These are phyloP conservation scores for Oryza brachyantha DNA, from an alignment of 176 grass and related monocot species.

Conservation along the genomic window DNA sequence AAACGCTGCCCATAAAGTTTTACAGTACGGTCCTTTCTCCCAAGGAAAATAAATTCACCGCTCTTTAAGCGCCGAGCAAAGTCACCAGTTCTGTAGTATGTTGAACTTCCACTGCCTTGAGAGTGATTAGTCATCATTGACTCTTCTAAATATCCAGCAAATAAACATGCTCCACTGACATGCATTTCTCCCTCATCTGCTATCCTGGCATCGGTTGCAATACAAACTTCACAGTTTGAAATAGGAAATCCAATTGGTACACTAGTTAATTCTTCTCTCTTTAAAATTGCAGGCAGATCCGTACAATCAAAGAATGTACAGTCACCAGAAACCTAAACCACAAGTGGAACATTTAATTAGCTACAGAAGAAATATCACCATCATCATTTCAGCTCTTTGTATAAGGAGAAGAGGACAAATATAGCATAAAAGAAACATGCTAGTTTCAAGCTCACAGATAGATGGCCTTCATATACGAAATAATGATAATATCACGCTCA, in stretches of 20 bases:
- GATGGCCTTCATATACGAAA: neutral
- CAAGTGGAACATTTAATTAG: conserved; percentile 5
- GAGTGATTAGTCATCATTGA: conserved; percentile 1
- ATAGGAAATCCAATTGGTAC: conserved; percentile 87
- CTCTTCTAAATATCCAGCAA: conserved; percentile 59
- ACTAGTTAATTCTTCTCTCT: conserved; percentile 44
- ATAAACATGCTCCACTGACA: conserved; percentile 80
- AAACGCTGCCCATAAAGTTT: conserved; percentile 83
- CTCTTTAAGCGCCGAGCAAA: conserved; percentile 58
- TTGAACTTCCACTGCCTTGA: conserved; percentile 23
- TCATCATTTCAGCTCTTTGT: neutral
- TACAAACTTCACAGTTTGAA: conserved; percentile 71
- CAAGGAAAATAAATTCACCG: conserved; percentile 76
- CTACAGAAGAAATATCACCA: neutral
- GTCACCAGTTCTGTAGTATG: conserved; percentile 68
- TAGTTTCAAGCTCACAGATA: neutral
- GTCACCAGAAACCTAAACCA: conserved; percentile 86
- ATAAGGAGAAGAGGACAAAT: neutral
- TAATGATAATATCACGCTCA: neutral
- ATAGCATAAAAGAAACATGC: neutral
- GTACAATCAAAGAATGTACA: conserved; percentile 92
- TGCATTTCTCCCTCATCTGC: conserved; percentile 72
- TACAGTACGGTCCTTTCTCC: conserved; percentile 73
- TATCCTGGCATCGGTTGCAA: conserved; percentile 26
- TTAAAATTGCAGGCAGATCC: conserved; percentile 61